phyloP scores from a whole-genome alignment of 306 rosid species.

The Mimosa bimucronata region DNA sequence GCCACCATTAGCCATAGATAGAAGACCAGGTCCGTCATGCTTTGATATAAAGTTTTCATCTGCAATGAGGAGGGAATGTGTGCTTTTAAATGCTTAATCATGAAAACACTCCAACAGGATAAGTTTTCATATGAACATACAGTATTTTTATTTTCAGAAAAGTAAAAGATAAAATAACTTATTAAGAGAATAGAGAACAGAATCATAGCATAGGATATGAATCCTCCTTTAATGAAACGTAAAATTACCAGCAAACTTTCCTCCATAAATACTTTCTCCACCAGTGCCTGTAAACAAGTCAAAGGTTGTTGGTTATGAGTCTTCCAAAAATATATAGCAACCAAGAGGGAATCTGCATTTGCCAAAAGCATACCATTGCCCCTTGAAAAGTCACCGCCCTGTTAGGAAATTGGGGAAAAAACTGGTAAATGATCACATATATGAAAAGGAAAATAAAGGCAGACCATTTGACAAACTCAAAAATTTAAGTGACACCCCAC shows the following conservation, averaged over 20 bases:
- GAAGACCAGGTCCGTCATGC: slow-evolving; percentile 89
- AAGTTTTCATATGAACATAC: not conserved
- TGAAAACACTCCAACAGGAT: slow-evolving; percentile 27
- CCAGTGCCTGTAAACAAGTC: slow-evolving; percentile 84
- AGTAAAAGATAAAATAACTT: not conserved
- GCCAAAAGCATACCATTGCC: slow-evolving; percentile 79
- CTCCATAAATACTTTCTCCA: slow-evolving; percentile 97
- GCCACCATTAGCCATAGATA: slow-evolving; percentile 97
- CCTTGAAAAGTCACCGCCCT: slow-evolving; percentile 96
- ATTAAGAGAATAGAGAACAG: not conserved
- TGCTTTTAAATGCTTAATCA: slow-evolving; percentile 34
- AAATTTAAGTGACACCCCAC: slow-evolving; percentile 8
- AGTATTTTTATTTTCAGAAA: not conserved
- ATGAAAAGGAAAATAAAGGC: slow-evolving; percentile 17
- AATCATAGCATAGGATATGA: slow-evolving; percentile 26
- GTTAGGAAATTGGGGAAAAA: slow-evolving; percentile 42
- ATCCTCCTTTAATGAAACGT: slow-evolving; percentile 1
- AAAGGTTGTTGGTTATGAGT: slow-evolving; percentile 46
- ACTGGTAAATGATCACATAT: slow-evolving; percentile 23
- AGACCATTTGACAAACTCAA: slow-evolving; percentile 11
- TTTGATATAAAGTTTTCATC: slow-evolving; percentile 82
- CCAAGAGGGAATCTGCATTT: slow-evolving; percentile 35
- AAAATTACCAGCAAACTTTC: slow-evolving; percentile 86
- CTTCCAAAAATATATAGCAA: slow-evolving; percentile 42
- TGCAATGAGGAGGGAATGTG: slow-evolving; percentile 47